Base-by-base conservation (phyloP, 2,329 filamentous ascomycete species). In the Fusarium abutilonis region DNA sequence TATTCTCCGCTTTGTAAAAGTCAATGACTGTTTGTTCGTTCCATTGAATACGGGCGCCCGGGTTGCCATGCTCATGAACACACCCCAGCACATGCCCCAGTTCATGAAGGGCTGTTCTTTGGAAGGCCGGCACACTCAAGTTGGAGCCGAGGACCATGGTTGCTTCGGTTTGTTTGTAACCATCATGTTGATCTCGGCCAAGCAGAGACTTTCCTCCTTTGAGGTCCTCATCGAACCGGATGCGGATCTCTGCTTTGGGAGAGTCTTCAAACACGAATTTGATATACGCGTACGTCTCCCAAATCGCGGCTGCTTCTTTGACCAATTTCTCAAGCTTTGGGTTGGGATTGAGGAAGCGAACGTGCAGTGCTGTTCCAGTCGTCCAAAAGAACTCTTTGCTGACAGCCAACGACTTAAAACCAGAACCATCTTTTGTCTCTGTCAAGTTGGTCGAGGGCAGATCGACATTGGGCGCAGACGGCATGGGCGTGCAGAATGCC, bases 11-110 rank as follows among this genome's bases (percentile, higher is more conserved):
- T 29, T 28, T 42, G 36, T 56, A 52, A 34, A 53, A 38, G 26
- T 56, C 23, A n/a, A 39, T 48, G 7, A 60, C 56, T 4, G 21
- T 17, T 5, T 52, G 34, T 23, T 55, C 43, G 50, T 64, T 56
- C 43, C 43, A 46, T 19, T 34, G 19, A 14, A 36, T 34, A 14
- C 23, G 10, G 11, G 51, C 52, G 5, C 31, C 31, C 2, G 56
- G 56, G 3, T 32, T 47, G 21, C 44, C 31, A 11, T 60, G 56
- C 38, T 60, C 56, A 4, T 60, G 56, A n/a, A 34, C n/a, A 21
- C 35, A 43, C 3, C 52, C 56, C 6, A 60, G 42, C 3, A 52
- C 56, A 28, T 60, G 56, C 3, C 56, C 56, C n/a, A 60, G 56
- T 47, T 60, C 56, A 10, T 60, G 56, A 2, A 56, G 21, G n/a